Base-by-base conservation (phyloP, 2,329 filamentous ascomycete species). In the Leptographium wingfieldii region DNA sequence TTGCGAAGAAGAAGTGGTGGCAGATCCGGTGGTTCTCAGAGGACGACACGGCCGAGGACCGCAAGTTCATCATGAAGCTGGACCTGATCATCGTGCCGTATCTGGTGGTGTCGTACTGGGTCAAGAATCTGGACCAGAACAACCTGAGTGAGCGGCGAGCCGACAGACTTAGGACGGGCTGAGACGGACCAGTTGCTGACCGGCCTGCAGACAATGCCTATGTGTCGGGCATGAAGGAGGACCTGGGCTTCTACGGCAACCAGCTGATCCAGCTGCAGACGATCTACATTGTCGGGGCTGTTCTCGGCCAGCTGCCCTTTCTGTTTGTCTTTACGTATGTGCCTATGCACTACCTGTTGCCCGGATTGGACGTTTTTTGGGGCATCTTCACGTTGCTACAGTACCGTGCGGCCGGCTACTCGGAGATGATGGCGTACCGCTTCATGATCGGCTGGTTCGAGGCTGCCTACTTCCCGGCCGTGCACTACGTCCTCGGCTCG, bases 21-120 rank as follows among this genome's bases (percentile, higher is more conserved):
- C 67, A 73, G 49, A 66, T 73, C 60, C 71, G 76, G 61, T 81
- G 77, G 78, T 81, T 76, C 65, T 68, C 77, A 2, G 69, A 74
- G 22, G 69, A 75, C 9, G 80, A 83, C 62, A 78, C 73, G 0
- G 69, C 70, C 0, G 75, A 77, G 59, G 79, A 83, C 63, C 71
- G 77, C 51, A 74, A 72, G 61, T 70, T 83, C 3, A 78, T 84
- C 43, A 59, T 75, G 29, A 83, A 83, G 65, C 73, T 84, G 16
- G 80, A 84, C 62, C 67, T 79, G 0, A 68, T 82, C 2, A 78
- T 83, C 46, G 75, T 83, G 0, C 79, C 79, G 0, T 83, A 82
- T 64, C 79, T 78, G 0, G 77, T 82, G 53, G 67, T 83, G 2
- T 73, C 76, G 0, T 82, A 82, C 62, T 83, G 79, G 76, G 74